Base-by-base conservation (phyloP, 2,329 filamentous ascomycete genomes). In the Calonectria montana region DNA sequence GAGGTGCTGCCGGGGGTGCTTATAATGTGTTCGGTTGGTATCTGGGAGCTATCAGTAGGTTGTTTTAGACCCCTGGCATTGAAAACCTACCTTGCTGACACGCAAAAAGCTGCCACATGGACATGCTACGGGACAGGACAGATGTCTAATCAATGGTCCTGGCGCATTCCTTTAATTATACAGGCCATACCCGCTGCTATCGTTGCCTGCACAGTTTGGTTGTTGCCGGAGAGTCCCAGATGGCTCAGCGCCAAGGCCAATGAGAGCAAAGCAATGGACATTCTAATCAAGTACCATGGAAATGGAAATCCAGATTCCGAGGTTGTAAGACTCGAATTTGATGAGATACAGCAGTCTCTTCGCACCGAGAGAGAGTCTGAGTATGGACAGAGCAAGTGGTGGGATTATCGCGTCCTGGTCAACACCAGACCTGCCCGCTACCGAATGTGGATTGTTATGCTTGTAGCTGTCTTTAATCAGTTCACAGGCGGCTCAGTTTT, bases 1-100 rank as follows among this genome's bases (percentile, higher is more conserved):
- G 77, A 62, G 77, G 77, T 9, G 48, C 72, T n/a, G 75, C 74
- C 13, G 76, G 74, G 16, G 76, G 76, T 25, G 48, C 75, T 4
- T 79, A 78, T 55, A 77, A 78, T 23, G 64, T 67, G 16, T 50
- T 47, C 50, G 66, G 66, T 16, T 68, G 66, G 66, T 68, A 62
- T 29, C 31, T 61, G 25, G 66, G 66, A 4, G 43, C 62, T 16
- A 50, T 65, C 21, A 48, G 43, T 50, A 37, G 15, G 62, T 37
- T 37, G n/a, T 12, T 4, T 45, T 48, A 15, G 41, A 37, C 13
- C 23, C 15, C 18, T 16, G 27, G n/a, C 18, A 23, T 13, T 23
- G 12, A 9, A 18, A 9, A 21, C 5, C n/a, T 12, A 15, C 2
- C 15, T 35, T 16, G 16, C 53, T 59, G 9, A 59, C 4, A 3